Conservation (phyloP, 2,329 filamentous ascomycete genomes). For the Colletotrichum lentis region DNA sequence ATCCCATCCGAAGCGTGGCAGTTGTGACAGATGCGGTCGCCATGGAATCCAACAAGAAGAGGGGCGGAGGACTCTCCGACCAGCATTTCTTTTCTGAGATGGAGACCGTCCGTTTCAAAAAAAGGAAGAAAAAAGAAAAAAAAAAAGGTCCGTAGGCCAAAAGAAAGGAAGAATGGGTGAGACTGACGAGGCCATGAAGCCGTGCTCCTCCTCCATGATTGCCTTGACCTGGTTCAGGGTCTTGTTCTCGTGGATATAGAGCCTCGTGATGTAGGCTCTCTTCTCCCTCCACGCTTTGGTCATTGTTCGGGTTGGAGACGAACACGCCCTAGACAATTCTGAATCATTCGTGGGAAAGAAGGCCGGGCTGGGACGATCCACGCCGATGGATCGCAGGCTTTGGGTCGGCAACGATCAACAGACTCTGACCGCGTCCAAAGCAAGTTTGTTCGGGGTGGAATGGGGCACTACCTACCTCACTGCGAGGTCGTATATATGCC, state of each 20-base stretch:
- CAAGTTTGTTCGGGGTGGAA: not conserved
- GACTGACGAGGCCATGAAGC: constrained; percentile 55
- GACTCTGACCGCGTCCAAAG: not conserved
- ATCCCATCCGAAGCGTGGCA: not conserved
- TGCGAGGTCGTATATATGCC: constrained; percentile 8
- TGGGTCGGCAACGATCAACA: not conserved
- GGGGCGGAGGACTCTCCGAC: no score
- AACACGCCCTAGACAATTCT: not conserved
- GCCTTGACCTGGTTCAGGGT: constrained; percentile 53
- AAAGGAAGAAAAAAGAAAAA: no score
- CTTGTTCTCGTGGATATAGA: constrained; percentile 53
- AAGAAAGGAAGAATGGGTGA: not conserved
- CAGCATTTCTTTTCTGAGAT: no score
- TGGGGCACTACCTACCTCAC: not conserved
- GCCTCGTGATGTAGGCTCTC: constrained; percentile 47
- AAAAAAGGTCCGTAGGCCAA: no score
- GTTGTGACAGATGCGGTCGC: not conserved
- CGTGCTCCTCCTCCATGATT: constrained; percentile 51
- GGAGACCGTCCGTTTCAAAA: not conserved
- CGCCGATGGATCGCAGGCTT: constrained; percentile 2
- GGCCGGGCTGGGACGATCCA: not conserved
- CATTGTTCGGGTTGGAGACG: constrained; percentile 46
- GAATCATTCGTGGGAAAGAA: constrained; percentile 9
- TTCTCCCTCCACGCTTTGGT: constrained; percentile 55
- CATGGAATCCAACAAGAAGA: not conserved